Conservation (phyloP, 495 filamentous ascomycete species). For the Penicillium nucicola region DNA sequence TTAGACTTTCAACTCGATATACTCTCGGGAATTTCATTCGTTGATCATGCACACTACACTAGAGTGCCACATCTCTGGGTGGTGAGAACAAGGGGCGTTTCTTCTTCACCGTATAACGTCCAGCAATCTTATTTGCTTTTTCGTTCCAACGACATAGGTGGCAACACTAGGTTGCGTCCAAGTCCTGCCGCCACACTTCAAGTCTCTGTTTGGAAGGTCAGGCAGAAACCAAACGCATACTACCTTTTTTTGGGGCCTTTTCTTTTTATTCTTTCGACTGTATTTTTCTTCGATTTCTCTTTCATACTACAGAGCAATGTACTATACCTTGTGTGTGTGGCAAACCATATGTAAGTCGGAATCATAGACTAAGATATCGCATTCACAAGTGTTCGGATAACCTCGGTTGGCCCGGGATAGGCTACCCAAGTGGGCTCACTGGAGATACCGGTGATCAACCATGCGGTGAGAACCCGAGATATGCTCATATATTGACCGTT, state of each 20-base stretch:
- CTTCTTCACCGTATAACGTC: not conserved
- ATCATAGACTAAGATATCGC: not conserved
- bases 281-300: too few species aligned
- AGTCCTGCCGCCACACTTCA: constrained; percentile 6
- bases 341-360: constrained; percentile 10
- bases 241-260: not conserved
- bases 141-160: not conserved
- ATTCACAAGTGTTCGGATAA: constrained; percentile 15
- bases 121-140: constrained; percentile 1
- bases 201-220: constrained; percentile 4
- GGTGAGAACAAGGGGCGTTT: not conserved
- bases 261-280: too few species aligned
- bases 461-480: not conserved
- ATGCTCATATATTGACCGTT: not conserved
- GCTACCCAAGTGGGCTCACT: not conserved
- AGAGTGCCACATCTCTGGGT: not conserved
- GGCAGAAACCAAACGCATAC: constrained; percentile 4
- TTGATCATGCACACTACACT: not conserved
- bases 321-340: too few species aligned
- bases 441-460: not conserved
- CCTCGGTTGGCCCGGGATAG: constrained; percentile 9
- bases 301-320: not conserved
- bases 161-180: not conserved
- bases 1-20: not conserved
- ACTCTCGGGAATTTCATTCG: not conserved